Evolutionary conservation across 371 early-diverging fungal genomes (phyloP).

Genomic region (Fennellomyces sp.): DNA sequence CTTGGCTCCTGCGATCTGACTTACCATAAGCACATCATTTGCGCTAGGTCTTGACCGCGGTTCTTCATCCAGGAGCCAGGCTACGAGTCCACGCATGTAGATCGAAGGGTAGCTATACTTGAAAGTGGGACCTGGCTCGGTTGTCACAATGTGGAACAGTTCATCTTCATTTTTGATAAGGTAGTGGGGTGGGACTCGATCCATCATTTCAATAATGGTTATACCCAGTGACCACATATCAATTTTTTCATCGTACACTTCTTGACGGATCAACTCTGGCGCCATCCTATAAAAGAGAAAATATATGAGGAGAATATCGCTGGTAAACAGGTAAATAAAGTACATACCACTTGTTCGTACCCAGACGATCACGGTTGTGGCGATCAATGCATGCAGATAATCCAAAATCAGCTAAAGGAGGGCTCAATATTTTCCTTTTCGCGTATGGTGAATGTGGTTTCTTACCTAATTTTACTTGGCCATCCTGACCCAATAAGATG

Average conservation of each 20-base stretch:
- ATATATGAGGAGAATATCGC: too few relatives aligned
- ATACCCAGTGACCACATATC: constrained; percentile 99
- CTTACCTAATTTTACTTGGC: constrained; percentile 95
- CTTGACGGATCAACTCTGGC: constrained; percentile 92
- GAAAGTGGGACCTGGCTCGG: constrained; percentile 52
- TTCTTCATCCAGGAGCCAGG: constrained; percentile 52
- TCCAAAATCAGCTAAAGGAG: constrained; percentile 38
- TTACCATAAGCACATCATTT: constrained; percentile 42
- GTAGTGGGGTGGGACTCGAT: constrained; percentile 57
- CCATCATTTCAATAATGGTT: constrained; percentile 59
- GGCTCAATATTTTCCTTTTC: background rate
- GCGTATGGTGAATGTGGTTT: background rate
- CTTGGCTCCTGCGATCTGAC: too few relatives aligned
- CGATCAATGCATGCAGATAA: constrained; percentile 33
- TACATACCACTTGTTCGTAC: constrained; percentile 89
- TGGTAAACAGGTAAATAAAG: too few relatives aligned
- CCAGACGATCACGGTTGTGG: constrained; percentile 82
- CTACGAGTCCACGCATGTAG: constrained; percentile 53
- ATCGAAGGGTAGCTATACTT: constrained; percentile 52
- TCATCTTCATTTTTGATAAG: constrained; percentile 48
- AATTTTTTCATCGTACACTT: constrained; percentile 83
- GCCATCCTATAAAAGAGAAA: constrained; percentile 67
- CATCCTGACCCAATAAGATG: constrained; percentile 88
- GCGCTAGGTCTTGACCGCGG: constrained; percentile 40
- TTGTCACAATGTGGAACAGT: constrained; percentile 41